A percentile compares a stretch with the other conserved stretches of the same genome.
These are phyloP conservation scores for Pleurotus giganteus DNA, from an alignment of 768 basidiomycete genomes.

Conservation along the genomic window DNA sequence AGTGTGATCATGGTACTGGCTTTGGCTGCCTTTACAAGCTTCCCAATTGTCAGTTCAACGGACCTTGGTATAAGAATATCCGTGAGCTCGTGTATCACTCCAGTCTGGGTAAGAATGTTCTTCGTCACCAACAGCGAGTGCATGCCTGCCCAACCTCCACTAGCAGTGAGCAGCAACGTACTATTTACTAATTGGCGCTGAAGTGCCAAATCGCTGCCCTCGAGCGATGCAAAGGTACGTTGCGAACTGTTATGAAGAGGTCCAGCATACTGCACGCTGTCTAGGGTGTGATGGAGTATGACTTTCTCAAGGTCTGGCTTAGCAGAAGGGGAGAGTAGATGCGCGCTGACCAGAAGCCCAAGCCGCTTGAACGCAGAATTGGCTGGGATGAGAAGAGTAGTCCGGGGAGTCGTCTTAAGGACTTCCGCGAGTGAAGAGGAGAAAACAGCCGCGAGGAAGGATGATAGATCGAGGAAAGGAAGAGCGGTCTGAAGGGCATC, in stretches of 20 bases:
- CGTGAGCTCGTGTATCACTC: slow-evolving; percentile 87
- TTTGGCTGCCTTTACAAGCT: slow-evolving; percentile 86
- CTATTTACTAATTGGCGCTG: slow-evolving; percentile 49
- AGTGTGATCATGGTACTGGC: slow-evolving; percentile 86
- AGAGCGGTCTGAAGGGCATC: slow-evolving; percentile 81
- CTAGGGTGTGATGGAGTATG: slow-evolving; percentile 83
- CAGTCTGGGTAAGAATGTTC: slow-evolving; percentile 81
- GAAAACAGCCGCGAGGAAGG: slow-evolving; percentile 88
- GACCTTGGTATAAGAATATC: slow-evolving; percentile 85
- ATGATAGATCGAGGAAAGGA: slow-evolving; percentile 80
- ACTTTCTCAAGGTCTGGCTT: slow-evolving; percentile 81
- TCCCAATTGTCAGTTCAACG: slow-evolving; percentile 83
- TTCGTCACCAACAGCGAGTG: slow-evolving; percentile 53
- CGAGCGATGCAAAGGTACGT: slow-evolving; percentile 76
- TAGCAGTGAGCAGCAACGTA: slow-evolving; percentile 55
- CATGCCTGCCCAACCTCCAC: slow-evolving; percentile 80
- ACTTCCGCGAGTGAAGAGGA: slow-evolving; percentile 79
- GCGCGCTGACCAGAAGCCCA: slow-evolving; percentile 80
- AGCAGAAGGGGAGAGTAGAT: slow-evolving; percentile 77
- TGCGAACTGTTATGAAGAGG: slow-evolving; percentile 62
- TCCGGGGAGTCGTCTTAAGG: slow-evolving; percentile 61
- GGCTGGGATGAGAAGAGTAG: slow-evolving; percentile 83
- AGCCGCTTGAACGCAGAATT: slow-evolving; percentile 89
- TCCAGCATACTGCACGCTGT: slow-evolving; percentile 70
- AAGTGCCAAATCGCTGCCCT: slow-evolving; percentile 80